phyloP scores from a whole-genome alignment of 352 stramenopile genomes.

The Phytophthora ramorum region DNA sequence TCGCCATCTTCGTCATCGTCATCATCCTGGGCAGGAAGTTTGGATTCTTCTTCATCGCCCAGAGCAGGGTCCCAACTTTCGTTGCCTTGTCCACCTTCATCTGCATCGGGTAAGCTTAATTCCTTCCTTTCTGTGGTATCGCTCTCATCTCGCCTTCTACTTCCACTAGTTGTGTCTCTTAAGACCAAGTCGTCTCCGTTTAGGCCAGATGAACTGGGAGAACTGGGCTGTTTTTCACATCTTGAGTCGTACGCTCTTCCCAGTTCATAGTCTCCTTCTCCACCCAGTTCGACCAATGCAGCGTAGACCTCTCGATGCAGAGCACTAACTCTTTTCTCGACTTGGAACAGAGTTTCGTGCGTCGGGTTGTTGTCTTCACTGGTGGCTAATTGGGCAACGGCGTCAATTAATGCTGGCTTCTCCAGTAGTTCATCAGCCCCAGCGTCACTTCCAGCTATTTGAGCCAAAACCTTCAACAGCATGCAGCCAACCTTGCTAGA shows the following conservation, averaged over 20 bases:
- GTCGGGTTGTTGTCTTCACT: slow-evolving; percentile 27
- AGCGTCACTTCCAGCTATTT: slow-evolving; percentile 18
- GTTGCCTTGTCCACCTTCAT: slow-evolving; percentile 5
- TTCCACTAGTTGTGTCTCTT: slow-evolving; percentile 2
- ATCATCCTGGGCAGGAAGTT: slow-evolving; percentile 1
- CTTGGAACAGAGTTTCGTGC: slow-evolving; percentile 41
- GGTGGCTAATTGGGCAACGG: slow-evolving; percentile 18
- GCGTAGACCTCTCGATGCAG: slow-evolving; percentile 59
- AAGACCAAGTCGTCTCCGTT: slow-evolving; percentile 1
- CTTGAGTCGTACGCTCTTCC: slow-evolving; percentile 7
- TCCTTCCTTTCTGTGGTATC: neutral
- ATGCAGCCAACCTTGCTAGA: slow-evolving; percentile 20
- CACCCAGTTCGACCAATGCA: slow-evolving; percentile 42
- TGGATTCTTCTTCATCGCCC: slow-evolving; percentile 13
- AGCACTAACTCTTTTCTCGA: slow-evolving; percentile 49
- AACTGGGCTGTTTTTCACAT: neutral
- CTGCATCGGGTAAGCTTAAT: slow-evolving; percentile 8
- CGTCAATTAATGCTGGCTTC: slow-evolving; percentile 19
- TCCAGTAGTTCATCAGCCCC: slow-evolving; percentile 22
- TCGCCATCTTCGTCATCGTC: slow-evolving; percentile 20
- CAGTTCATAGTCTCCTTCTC: slow-evolving; percentile 42
- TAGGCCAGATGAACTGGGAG: neutral
- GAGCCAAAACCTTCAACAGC: slow-evolving; percentile 33
- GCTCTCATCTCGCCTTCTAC: slow-evolving; percentile 1
- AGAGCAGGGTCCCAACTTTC: slow-evolving; percentile 25